Base-by-base conservation (phyloP, 169 alveolate species). In the Plasmodium inui region DNA sequence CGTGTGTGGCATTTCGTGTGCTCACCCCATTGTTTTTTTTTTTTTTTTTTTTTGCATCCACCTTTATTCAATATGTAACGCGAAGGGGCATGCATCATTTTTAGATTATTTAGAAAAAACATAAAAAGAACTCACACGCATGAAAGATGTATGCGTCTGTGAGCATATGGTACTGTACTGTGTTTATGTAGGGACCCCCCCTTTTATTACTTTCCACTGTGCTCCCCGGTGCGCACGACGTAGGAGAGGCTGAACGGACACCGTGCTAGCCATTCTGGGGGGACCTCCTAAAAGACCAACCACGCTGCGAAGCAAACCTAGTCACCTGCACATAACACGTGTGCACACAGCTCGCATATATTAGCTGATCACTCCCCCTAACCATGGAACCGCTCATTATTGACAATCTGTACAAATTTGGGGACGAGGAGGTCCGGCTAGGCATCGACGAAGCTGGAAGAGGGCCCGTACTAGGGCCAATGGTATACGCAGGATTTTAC, bases 361-460 rank as follows among this genome's bases (percentile, higher is more conserved):
- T 46, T 12, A 46, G 57, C 57, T 46, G 57, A 46, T 12, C 0
- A n/a, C 22, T 46, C 8, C 14, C 2, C n/a, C n/a, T 0, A 53
- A 50, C 10, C 19, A 88, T 88, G 94, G 94, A 88, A 30, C 94
- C 94, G 4, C 81, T 88, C 17, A 46, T 88, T 4, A 88, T 88
- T 26, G 94, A 88, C 53, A 88, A 78, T 44, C 44, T 88, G 82
- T 72, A 78, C n/a, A 70, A 88, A 28, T 88, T 88, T 88, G 94
- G 90, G 9, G 82, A 88, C 67, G 94, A 88, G 17, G 94, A 88
- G 53, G 83, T 88, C 0, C 32, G 94, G 72, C 34, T 98, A 92
- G 99, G 99, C 57, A 98, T 99, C 71, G 99, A 99, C 95, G 99
- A 99, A 88, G 99, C 99, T 12, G 99, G 99, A 8, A 94, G 99